phyloP scores from a whole-genome alignment of 257 asterid genomes.

The Ehretia macrophylla region DNA sequence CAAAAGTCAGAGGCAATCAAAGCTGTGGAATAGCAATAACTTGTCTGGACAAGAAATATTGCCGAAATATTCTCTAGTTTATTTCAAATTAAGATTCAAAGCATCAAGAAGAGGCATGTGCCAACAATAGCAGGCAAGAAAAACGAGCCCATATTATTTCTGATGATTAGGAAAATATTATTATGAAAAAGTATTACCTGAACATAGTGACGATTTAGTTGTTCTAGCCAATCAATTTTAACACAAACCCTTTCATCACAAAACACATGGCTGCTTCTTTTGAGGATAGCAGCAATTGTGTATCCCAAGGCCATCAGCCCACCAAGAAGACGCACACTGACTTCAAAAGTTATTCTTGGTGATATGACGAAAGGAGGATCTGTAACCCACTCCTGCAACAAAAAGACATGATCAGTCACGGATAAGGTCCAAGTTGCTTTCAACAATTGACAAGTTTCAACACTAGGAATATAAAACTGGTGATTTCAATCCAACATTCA shows the following conservation, averaged over 20 bases:
- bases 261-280: constrained; percentile 87
- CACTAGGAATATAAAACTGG: too few species aligned
- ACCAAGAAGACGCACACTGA: constrained; percentile 95
- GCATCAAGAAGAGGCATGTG: neutral
- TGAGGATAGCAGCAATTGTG: constrained; percentile 93
- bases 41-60: neutral
- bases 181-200: constrained; percentile 49
- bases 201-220: constrained; percentile 79
- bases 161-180: neutral
- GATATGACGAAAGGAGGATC: constrained; percentile 96
- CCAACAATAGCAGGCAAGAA: too few species aligned
- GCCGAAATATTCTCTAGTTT: too few species aligned
- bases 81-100: neutral
- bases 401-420: constrained; percentile 12
- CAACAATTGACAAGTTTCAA: too few species aligned
- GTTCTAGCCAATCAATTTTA: constrained; percentile 94
- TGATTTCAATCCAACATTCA: too few species aligned
- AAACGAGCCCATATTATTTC: too few species aligned
- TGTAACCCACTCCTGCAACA: constrained; percentile 87
- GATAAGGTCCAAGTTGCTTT: neutral
- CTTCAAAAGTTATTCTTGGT: constrained; percentile 99
- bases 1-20: too few species aligned
- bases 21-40: neutral
- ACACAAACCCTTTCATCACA: constrained; percentile 80
- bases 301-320: constrained; percentile 99